phyloP scores from a whole-genome alignment of 371 early-diverging fungal species.

The Lichtheimia ornata region DNA sequence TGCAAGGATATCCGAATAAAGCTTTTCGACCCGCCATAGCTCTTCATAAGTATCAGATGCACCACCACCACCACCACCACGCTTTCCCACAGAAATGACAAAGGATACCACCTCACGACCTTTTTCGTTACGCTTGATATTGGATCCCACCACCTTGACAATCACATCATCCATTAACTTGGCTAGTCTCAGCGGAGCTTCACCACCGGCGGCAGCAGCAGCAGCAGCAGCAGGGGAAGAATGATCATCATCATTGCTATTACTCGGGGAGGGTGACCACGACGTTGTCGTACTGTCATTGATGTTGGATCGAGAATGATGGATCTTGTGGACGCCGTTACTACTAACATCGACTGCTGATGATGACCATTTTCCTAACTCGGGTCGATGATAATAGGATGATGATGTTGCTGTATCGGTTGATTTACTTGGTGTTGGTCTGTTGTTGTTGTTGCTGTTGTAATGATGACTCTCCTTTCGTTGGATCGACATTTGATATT shows the following conservation, averaged over 20 bases:
- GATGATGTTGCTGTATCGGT: background rate
- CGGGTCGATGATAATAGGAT: too few species aligned
- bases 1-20: conserved; percentile 78
- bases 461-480: background rate
- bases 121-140: conserved; percentile 73
- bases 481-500: conserved; percentile 15
- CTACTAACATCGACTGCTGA: too few species aligned
- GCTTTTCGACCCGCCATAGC: conserved; percentile 83
- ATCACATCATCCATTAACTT: conserved; percentile 14
- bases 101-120: conserved; percentile 76
- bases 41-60: conserved; percentile 35
- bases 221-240: too few species aligned
- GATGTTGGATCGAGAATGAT: background rate
- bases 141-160: conserved; percentile 65
- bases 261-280: background rate
- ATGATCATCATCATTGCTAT: background rate
- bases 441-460: conserved; percentile 5
- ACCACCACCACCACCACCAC: too few species aligned
- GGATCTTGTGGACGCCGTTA: too few species aligned
- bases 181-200: background rate
- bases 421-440: background rate
- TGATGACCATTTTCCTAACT: too few species aligned
- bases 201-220: too few species aligned
- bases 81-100: conserved; percentile 48
- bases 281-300: too few species aligned